Evolutionary conservation across 768 basidiomycete genomes (phyloP), one percentile per base, ranked within the genome.

Genomic region (Lepiota subincarnata): DNA sequence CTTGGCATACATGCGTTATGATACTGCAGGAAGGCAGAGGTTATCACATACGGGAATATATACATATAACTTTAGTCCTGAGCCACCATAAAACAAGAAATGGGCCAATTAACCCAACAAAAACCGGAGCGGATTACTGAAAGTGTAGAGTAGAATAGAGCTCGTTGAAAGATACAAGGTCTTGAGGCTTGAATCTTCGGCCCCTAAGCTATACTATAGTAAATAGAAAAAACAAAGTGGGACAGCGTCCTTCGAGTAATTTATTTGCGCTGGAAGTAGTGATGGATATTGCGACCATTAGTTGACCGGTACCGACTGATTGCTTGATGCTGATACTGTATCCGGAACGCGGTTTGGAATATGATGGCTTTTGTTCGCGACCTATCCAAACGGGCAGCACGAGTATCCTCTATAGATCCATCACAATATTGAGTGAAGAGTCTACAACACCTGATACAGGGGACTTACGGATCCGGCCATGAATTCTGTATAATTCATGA

Each of bases 361-460:
- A 90, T 66, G 0, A 78, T 76, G 2, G 81, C 84, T 59, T 91
- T 92, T 3, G 82, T 77, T 52, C 85, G 77, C 2, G 89, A 88
- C 43, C 89, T 82, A 57, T 90, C 88, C 31, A 92, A 73, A 65
- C 87, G 81, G 1, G 84, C 81, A 22, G 86, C 87, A 42, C 87
- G 84, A 2, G 82, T 83, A 63, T 91, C 89, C 42, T 80, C 87
- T 89, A 55, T 11, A 39, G 31, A 42, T 22, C n/a, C 11, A 12
- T 13, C 2, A 35, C 34, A 28, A n/a, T 31, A 34, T 4, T 39
- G 49, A 41, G 19, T n/a, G 48, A 26, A 35, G 44, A 20, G 6
- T 5, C 11, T 16, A 16, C 37, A 18, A 36, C 20, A 35, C 22
- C 14, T 11, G 42, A 37, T 14, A 36, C 48, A 35, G 19, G n/a